These are phyloP conservation scores for Cyberlindnera misumaiensis DNA, from an alignment of 805 yeast species.

Conservation along the genomic window DNA sequence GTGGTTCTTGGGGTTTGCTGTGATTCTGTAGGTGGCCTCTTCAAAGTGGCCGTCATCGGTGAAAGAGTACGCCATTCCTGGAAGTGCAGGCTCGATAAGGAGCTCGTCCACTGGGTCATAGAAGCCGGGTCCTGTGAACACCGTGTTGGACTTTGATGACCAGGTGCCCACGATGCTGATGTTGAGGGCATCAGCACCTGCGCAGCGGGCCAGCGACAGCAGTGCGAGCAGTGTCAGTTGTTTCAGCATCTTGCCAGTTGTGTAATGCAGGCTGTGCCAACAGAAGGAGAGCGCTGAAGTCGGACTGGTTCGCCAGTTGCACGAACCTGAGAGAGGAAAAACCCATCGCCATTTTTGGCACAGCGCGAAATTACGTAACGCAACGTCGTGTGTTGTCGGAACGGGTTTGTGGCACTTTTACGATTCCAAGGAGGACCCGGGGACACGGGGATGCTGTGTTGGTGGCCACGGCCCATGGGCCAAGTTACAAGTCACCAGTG, in stretches of 20 bases:
- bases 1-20: slow-evolving; percentile 66
- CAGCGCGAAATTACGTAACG: too few relatives aligned
- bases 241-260: background rate
- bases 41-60: slow-evolving; percentile 90
- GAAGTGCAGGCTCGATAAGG: slow-evolving; percentile 89
- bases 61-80: slow-evolving; percentile 90
- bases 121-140: slow-evolving; percentile 94
- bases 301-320: too few relatives aligned
- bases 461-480: too few relatives aligned
- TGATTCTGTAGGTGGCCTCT: slow-evolving; percentile 78
- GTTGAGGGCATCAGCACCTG: slow-evolving; percentile 6
- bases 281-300: too few relatives aligned
- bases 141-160: slow-evolving; percentile 90
- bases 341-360: too few relatives aligned
- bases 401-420: too few relatives aligned
- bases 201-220: background rate
- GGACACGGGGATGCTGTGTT: too few relatives aligned
- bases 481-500: too few relatives aligned
- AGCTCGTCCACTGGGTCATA: slow-evolving; percentile 95
- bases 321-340: too few relatives aligned
- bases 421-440: too few relatives aligned
- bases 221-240: slow-evolving; percentile 2
- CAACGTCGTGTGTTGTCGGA: too few relatives aligned
- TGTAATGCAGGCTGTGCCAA: too few relatives aligned
- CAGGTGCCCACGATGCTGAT: slow-evolving; percentile 73